A percentile compares a stretch with the other conserved stretches of the same genome.
Evolutionary conservation across 1,284 basidiomycete species (phyloP).

Genomic region (Inonotus obliquus): DNA sequence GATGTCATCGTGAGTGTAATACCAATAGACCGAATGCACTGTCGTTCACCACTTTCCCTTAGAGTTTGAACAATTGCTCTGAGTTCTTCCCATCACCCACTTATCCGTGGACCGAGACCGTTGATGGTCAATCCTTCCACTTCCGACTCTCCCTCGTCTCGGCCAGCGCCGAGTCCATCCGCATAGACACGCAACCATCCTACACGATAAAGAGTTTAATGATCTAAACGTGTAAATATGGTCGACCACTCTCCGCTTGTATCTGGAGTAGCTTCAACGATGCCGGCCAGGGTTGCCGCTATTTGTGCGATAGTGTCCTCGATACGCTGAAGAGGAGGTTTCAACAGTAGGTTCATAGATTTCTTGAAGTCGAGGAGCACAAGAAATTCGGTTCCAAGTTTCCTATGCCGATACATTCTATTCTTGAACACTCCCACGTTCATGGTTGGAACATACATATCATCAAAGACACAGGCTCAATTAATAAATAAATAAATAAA

Average conservation of each 20-base stretch:
- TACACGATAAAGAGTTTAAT: background rate
- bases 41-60: too few species aligned
- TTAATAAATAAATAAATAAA: too few species aligned
- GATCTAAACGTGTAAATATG: background rate
- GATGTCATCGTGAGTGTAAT: background rate
- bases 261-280: background rate
- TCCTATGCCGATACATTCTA: background rate
- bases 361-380: background rate
- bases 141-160: background rate
- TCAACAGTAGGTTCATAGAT: too few species aligned
- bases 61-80: too few species aligned
- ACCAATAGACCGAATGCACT: background rate
- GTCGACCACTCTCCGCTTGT: background rate
- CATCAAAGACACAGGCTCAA: too few species aligned
- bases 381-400: background rate
- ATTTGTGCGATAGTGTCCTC: background rate
- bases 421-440: background rate
- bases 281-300: background rate
- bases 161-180: background rate
- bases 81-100: background rate
- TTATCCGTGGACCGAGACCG: background rate
- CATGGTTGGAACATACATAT: background rate
- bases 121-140: background rate
- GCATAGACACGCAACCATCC: background rate
- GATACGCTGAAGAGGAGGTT: background rate